Evolutionary conservation across 768 basidiomycete genomes (phyloP).

Genomic region (Pleurotus cornucopiae): DNA sequence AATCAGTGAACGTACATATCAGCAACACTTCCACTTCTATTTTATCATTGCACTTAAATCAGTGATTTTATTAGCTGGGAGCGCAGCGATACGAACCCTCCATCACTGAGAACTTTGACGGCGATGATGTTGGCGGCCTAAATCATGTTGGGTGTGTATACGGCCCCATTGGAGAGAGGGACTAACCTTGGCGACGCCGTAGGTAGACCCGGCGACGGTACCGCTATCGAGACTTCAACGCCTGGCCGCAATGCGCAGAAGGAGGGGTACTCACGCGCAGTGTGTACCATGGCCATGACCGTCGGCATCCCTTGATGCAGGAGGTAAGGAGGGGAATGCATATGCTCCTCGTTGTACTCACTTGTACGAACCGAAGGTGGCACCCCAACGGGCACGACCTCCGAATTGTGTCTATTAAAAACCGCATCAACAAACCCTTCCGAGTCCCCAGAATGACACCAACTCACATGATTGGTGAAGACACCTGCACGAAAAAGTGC

Average conservation of each 20-base stretch:
- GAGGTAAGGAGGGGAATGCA: neutral
- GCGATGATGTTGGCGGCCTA: constrained; percentile 27
- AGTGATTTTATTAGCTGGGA: neutral
- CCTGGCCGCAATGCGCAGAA: neutral
- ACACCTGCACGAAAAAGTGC: constrained; percentile 14
- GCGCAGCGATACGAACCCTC: constrained; percentile 18
- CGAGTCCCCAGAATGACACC: neutral
- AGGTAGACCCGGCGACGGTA: constrained; percentile 27
- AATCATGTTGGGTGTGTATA: neutral
- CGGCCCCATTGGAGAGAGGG: neutral
- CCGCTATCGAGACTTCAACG: constrained; percentile 17
- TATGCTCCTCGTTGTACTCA: neutral
- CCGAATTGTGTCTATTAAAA: constrained; percentile 28
- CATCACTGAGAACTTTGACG: constrained; percentile 36
- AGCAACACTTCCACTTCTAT: constrained; percentile 12
- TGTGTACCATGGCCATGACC: constrained; percentile 44
- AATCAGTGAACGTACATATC: constrained; percentile 18
- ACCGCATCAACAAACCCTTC: too few species aligned
- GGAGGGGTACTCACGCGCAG: constrained; percentile 21
- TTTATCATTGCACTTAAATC: too few species aligned
- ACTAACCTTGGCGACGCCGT: constrained; percentile 27
- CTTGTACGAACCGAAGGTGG: constrained; percentile 26
- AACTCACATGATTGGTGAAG: constrained; percentile 19
- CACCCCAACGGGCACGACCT: constrained; percentile 38
- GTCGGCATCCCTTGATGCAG: constrained; percentile 20